Evolutionary conservation across 208 protist genomes (phyloP), one percentile per base, ranked within the genome.

Genomic region (Naegleria fowleri): DNA sequence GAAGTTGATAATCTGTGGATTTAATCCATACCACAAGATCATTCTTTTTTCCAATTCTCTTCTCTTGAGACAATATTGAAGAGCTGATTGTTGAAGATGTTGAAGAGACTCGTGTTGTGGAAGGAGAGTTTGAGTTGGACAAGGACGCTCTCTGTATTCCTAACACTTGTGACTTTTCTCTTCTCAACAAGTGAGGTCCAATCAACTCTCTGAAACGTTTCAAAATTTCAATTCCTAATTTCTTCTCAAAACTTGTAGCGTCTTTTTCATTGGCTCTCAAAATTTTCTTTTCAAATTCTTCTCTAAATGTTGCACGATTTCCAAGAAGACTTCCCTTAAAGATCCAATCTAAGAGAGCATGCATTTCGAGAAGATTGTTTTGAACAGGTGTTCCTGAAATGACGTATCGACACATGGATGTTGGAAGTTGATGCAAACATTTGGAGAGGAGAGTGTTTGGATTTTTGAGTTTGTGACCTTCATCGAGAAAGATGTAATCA

Each of bases 361-460:
- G 99, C 51, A 99, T 94, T 94, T 99, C 99, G 86, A 98, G 95
- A 84, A 99, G 90, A 93, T 99, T 99, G 94, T 99, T 99, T 95
- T 99, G 97, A 51, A 99, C 92, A 11, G 98, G 98, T 40, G 98
- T 99, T 36, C 98, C 98, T 29, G 97, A 98, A 36, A 90, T 29
- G 59, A 89, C 41, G 40, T 98, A 94, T 38, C 98, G 91, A 29
- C 97, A 94, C 67, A 94, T 93, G 38, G n/a, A 48, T 52, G 89
- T 93, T 29, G 90, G 92, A 2, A 96, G 59, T 6, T 36, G 16
- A 16, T 94, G 40, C 39, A 96, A 94, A 75, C 85, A 88, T 43
- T 90, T 87, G 9, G 94, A 93, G 0, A 95, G 95, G 36, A 90
- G 0, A 13, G 93, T 96, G 11, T 91, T 16, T 48, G 95, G 86